phyloP scores from a whole-genome alignment of 805 yeast species.

The Tetrapisispora fleetii region DNA sequence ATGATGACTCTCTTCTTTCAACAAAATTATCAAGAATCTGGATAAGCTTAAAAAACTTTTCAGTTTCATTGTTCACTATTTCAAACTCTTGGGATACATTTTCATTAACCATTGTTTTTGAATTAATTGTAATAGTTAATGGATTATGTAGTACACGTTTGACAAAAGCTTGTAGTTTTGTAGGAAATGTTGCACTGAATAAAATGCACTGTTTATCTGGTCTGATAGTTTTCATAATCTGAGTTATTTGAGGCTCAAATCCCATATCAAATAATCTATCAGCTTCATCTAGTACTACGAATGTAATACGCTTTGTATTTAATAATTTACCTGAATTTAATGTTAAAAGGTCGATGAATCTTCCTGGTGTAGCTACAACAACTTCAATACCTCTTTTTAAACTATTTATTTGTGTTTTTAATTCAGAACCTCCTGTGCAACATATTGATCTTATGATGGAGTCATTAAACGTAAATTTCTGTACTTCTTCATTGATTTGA shows the following conservation, averaged over 20 bases:
- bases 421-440: conserved; percentile 85
- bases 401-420: conserved; percentile 72
- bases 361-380: conserved; percentile 89
- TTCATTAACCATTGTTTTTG: conserved; percentile 68
- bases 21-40: conserved; percentile 40
- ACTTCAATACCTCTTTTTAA: conserved; percentile 70
- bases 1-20: not conserved
- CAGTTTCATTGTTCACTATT: conserved; percentile 41
- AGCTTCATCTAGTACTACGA: conserved; percentile 89
- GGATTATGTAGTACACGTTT: conserved; percentile 53
- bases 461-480: conserved; percentile 34
- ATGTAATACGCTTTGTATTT: conserved; percentile 59
- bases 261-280: conserved; percentile 96
- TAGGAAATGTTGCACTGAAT: conserved; percentile 91
- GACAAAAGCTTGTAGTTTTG: conserved; percentile 68
- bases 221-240: conserved; percentile 63
- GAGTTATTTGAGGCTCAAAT: conserved; percentile 88
- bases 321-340: conserved; percentile 69
- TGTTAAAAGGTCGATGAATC: conserved; percentile 79
- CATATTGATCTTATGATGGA: conserved; percentile 41
- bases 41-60: conserved; percentile 48
- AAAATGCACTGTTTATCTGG: conserved; percentile 84
- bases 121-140: conserved; percentile 70
- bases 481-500: conserved; percentile 66
- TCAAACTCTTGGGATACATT: conserved; percentile 68